Evolutionary conservation across 495 filamentous ascomycete species (phyloP).

Genomic region (Bryoglossum gracile): DNA sequence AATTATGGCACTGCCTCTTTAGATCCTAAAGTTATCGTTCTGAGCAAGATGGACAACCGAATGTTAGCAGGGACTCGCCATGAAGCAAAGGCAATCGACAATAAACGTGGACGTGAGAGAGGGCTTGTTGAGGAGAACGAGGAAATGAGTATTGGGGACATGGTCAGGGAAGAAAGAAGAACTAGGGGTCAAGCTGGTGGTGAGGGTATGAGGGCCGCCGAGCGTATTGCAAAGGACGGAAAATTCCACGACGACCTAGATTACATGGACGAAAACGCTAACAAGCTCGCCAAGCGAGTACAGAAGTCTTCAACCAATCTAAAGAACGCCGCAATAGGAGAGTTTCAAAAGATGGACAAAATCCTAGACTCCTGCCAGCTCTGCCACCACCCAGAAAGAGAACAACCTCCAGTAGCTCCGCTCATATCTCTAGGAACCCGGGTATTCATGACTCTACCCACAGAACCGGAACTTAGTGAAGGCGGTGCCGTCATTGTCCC

Average conservation of each 20-base stretch:
- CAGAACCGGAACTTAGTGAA: slow-evolving; percentile 77
- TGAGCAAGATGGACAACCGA: slow-evolving; percentile 82
- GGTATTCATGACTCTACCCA: slow-evolving; percentile 81
- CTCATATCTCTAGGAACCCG: slow-evolving; percentile 84
- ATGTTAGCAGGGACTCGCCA: slow-evolving; percentile 72
- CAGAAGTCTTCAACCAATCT: slow-evolving; percentile 84
- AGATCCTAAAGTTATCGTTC: slow-evolving; percentile 62
- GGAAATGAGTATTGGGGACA: slow-evolving; percentile 92
- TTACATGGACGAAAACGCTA: slow-evolving; percentile 95
- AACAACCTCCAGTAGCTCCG: slow-evolving; percentile 77
- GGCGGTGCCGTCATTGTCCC: slow-evolving; percentile 85
- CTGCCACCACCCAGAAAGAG: slow-evolving; percentile 85
- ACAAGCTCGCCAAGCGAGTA: slow-evolving; percentile 81
- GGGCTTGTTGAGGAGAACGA: slow-evolving; percentile 83
- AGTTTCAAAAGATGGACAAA: slow-evolving; percentile 84
- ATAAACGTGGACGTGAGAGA: slow-evolving; percentile 69
- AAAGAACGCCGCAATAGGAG: slow-evolving; percentile 78
- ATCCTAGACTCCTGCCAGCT: slow-evolving; percentile 85
- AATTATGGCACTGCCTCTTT: slow-evolving; percentile 46
- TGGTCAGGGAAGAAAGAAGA: slow-evolving; percentile 86
- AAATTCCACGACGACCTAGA: slow-evolving; percentile 93
- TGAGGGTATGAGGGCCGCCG: slow-evolving; percentile 74
- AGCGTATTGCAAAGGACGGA: slow-evolving; percentile 83
- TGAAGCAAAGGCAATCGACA: slow-evolving; percentile 69
- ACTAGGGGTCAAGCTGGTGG: slow-evolving; percentile 73